Conservation (phyloP, 306 rosid species). For the Spatholobus suberectus region DNA sequence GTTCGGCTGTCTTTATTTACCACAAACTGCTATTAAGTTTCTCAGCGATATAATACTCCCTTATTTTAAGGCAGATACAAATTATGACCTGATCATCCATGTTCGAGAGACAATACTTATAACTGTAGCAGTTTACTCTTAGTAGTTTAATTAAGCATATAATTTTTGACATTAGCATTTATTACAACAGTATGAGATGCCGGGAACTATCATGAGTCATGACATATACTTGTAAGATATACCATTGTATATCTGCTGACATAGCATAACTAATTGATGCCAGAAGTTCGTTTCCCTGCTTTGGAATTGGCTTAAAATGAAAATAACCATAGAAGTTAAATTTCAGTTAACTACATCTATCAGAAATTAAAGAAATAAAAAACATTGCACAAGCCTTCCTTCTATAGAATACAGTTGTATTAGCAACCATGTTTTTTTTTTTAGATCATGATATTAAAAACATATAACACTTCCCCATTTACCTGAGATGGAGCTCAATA, state of each 20-base stretch:
- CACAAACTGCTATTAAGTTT: neutral
- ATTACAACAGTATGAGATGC: neutral
- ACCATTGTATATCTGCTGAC: neutral
- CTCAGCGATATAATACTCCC: neutral
- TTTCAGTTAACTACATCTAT: constrained; percentile 7
- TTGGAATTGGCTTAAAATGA: neutral
- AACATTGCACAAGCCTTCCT: neutral
- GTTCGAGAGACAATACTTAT: neutral
- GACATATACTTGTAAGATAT: neutral
- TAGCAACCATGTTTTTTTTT: neutral
- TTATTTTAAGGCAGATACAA: neutral
- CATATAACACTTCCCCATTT: neutral
- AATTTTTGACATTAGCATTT: neutral
- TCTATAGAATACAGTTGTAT: neutral
- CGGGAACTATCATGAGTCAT: neutral
- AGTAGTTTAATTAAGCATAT: constrained; percentile 4
- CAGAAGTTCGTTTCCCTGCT: constrained; percentile 7
- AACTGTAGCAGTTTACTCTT: neutral
- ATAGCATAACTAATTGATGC: neutral
- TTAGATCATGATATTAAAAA: neutral
- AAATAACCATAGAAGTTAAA: constrained; percentile 5
- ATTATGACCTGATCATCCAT: neutral
- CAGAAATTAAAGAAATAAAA: neutral
- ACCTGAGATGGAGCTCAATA: neutral
- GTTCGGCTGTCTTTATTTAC: neutral